These are phyloP conservation scores for Cephalotrichum gorgonifer DNA, from an alignment of 2,329 filamentous ascomycete genomes.

Conservation along the genomic window DNA sequence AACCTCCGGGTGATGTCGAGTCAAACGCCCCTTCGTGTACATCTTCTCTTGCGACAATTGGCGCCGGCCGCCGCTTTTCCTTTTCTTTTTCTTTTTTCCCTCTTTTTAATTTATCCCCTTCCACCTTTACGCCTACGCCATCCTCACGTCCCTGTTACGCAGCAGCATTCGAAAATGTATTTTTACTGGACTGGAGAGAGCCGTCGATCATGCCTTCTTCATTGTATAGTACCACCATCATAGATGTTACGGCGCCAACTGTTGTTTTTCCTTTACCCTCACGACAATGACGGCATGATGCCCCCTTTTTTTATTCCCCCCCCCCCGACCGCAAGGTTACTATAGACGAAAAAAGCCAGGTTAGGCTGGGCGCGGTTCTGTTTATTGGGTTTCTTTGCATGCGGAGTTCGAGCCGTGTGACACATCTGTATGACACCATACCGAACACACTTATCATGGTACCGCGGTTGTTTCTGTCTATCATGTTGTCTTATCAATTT, in stretches of 20 bases:
- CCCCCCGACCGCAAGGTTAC: too few species aligned
- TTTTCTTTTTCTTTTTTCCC: not conserved
- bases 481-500: not conserved
- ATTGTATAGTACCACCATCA: not conserved
- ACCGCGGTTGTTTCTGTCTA: not conserved
- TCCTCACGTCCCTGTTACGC: not conserved
- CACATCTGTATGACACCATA: too few species aligned
- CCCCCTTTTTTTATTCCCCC: not conserved
- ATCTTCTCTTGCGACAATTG: not conserved
- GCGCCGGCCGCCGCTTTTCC: not conserved
- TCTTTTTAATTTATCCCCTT: too few species aligned
- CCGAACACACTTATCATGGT: not conserved
- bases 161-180: not conserved
- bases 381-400: slow-evolving; percentile 1
- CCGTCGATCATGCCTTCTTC: not conserved
- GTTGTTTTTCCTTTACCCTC: not conserved
- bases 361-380: not conserved
- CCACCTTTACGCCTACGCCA: too few species aligned
- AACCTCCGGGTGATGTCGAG: not conserved
- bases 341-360: not conserved
- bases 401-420: too few species aligned
- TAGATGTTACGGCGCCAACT: not conserved
- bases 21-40: not conserved
- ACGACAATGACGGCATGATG: not conserved
- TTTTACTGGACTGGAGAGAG: not conserved